These are phyloP conservation scores for Peniophora sp. DNA, from an alignment of 1,284 basidiomycete species.

Conservation along the genomic window DNA sequence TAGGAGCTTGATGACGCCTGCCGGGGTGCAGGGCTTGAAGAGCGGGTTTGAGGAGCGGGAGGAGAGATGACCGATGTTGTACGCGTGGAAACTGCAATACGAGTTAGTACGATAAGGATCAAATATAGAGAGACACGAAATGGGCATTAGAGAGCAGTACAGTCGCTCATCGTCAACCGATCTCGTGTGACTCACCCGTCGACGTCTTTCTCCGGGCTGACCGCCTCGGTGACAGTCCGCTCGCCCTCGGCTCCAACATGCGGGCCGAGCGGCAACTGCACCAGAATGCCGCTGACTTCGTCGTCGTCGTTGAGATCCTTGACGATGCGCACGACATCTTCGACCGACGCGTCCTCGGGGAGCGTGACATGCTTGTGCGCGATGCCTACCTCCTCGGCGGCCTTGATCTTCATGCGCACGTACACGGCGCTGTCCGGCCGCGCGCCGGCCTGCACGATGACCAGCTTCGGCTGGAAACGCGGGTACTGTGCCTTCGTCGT, in stretches of 20 bases:
- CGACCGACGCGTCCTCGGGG: conserved; percentile 65
- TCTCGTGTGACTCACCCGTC: conserved; percentile 59
- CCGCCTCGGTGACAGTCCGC: conserved; percentile 88
- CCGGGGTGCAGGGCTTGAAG: conserved; percentile 94
- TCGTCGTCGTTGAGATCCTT: conserved; percentile 82
- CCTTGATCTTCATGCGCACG: conserved; percentile 97
- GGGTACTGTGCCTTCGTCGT: conserved; percentile 57
- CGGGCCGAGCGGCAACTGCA: conserved; percentile 93
- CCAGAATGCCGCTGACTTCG: conserved; percentile 82
- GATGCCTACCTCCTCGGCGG: conserved; percentile 93
- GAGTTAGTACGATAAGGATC: not conserved
- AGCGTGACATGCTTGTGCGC: conserved; percentile 77
- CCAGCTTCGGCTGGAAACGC: conserved; percentile 84
- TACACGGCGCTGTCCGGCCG: conserved; percentile 89
- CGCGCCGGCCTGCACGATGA: conserved; percentile 91
- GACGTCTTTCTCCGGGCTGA: conserved; percentile 92
- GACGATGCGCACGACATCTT: conserved; percentile 75
- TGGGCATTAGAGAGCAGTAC: conserved; percentile 3
- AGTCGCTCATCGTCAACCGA: conserved; percentile 13
- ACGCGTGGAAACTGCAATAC: conserved; percentile 81
- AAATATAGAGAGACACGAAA: not conserved
- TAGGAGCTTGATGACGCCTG: conserved; percentile 86
- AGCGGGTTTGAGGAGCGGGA: conserved; percentile 88
- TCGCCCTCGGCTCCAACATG: conserved; percentile 84
- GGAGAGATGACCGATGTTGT: conserved; percentile 95